Base-by-base conservation (phyloP, 139 green algal species). In the Gonium pectorale region DNA sequence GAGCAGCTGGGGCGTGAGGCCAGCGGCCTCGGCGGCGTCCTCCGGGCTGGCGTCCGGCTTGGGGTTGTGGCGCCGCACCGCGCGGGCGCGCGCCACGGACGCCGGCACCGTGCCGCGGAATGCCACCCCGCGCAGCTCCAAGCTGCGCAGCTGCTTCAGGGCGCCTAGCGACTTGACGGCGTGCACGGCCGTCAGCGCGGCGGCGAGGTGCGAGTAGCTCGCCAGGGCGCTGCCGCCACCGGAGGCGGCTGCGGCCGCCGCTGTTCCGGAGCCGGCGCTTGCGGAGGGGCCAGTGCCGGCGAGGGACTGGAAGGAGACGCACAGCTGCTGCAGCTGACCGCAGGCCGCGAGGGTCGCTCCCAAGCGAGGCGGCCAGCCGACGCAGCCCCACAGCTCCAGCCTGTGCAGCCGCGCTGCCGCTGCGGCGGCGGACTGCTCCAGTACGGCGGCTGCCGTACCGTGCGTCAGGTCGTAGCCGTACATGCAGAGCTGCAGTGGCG, bases 381-480 rank as follows among this genome's bases (percentile, higher is more conserved):
- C 49, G n/a, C 71, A 79, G 7, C 71, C 71, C 49, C 46, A 66
- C 46, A 79, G 49, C 49, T 64, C 51, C 49, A 79, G 27, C 0
- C 15, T 0, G 2, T 51, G n/a, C 71, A 79, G 71, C 21, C 71
- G 71, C 31, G 71, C 41, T 29, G 49, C 31, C 3, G 35, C 71
- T 19, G 71, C 49, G 3, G n/a, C 33, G 17, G 51, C 11, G 6
- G 66, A 31, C 46, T 49, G 21, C 51, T 64, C 49, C 8, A 66
- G 17, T 4, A 46, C n/a, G 2, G 1, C 71, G 0, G 49, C 71
- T 15, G n/a, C 49, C 24, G 33, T 24, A 46, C 21, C 49, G 15
- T n/a, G 19, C 31, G 37, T 19, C 15, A 79, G 31, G 33, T 79
- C 71, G 13, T 79, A 79, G 15, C 71, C 71, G 49, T 79, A 79